A percentile compares a stretch with the other conserved stretches of the same genome.
These are phyloP conservation scores for Macadamia integrifolia DNA, from an alignment of 164 flowering plant genomes.

Conservation along the genomic window DNA sequence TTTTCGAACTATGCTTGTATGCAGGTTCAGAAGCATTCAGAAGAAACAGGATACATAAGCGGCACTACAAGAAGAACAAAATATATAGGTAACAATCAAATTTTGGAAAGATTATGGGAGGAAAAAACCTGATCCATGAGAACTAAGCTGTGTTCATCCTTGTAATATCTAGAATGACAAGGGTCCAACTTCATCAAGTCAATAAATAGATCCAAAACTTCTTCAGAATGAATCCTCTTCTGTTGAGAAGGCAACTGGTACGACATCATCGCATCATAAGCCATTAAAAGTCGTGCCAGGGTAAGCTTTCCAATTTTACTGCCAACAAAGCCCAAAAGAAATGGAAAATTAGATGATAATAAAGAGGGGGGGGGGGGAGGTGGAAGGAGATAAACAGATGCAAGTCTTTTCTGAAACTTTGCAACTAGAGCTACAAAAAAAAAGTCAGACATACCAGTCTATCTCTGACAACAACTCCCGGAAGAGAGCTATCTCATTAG, in stretches of 20 bases:
- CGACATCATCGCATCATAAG: constrained; percentile 41
- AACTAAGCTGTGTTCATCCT: constrained; percentile 57
- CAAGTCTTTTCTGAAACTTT: background rate
- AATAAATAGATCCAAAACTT: constrained; percentile 50
- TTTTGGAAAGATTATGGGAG: background rate
- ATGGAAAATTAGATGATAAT: background rate
- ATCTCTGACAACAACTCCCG: constrained; percentile 49
- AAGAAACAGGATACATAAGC: background rate
- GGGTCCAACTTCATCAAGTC: constrained; percentile 73
- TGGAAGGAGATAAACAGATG: background rate
- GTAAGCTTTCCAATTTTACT: constrained; percentile 95
- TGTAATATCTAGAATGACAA: constrained; percentile 60
- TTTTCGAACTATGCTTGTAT: background rate
- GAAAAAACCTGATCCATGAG: constrained; percentile 54
- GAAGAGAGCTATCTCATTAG: constrained; percentile 51
- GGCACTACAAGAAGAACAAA: background rate
- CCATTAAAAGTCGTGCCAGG: constrained; percentile 72
- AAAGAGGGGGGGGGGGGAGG: background rate
- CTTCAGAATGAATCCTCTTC: constrained; percentile 39
- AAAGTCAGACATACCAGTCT: constrained; percentile 39
- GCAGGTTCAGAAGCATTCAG: background rate
- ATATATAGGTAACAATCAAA: background rate
- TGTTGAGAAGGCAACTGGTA: constrained; percentile 14
- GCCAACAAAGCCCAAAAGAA: constrained; percentile 7
- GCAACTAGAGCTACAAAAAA: background rate